phyloP scores from a whole-genome alignment of 129 eudicot genomes.

The Glebionis coronaria region DNA sequence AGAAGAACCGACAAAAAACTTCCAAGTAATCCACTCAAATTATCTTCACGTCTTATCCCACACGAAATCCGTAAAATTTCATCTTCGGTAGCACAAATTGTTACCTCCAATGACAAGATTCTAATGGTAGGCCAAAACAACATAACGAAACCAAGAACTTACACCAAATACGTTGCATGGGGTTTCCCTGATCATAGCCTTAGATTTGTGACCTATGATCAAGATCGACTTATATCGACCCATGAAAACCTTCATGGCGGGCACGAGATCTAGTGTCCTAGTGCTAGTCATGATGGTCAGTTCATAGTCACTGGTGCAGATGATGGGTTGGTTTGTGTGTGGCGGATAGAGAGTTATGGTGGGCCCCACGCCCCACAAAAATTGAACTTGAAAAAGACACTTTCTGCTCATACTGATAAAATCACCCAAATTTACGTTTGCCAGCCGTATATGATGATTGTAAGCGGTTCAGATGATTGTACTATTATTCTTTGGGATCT shows the following conservation, averaged over 20 bases:
- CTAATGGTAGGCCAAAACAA: slow-evolving; percentile 58
- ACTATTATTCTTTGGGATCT: slow-evolving; percentile 83
- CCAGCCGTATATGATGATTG: slow-evolving; percentile 93
- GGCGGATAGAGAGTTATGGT: slow-evolving; percentile 64
- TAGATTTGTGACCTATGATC: slow-evolving; percentile 73
- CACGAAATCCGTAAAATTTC: slow-evolving; percentile 60
- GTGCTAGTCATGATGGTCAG: slow-evolving; percentile 82
- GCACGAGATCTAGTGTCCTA: slow-evolving; percentile 74
- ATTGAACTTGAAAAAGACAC: slow-evolving; percentile 56
- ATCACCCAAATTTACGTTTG: slow-evolving; percentile 63
- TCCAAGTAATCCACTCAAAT: slow-evolving; percentile 63
- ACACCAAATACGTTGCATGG: slow-evolving; percentile 83
- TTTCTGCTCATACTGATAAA: slow-evolving; percentile 70
- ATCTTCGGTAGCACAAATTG: slow-evolving; percentile 59
- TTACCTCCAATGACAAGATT: slow-evolving; percentile 61
- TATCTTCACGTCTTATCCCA: slow-evolving; percentile 58
- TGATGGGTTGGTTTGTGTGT: slow-evolving; percentile 72
- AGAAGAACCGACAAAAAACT: slow-evolving; percentile 57
- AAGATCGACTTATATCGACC: slow-evolving; percentile 80
- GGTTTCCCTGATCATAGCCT: slow-evolving; percentile 91
- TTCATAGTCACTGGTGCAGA: slow-evolving; percentile 82
- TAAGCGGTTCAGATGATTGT: slow-evolving; percentile 95
- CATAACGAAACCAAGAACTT: slow-evolving; percentile 76
- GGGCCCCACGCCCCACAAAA: slow-evolving; percentile 54
- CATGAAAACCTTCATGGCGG: slow-evolving; percentile 95